Conservation (phyloP, 495 filamentous ascomycete genomes). For the Podospora didyma region DNA sequence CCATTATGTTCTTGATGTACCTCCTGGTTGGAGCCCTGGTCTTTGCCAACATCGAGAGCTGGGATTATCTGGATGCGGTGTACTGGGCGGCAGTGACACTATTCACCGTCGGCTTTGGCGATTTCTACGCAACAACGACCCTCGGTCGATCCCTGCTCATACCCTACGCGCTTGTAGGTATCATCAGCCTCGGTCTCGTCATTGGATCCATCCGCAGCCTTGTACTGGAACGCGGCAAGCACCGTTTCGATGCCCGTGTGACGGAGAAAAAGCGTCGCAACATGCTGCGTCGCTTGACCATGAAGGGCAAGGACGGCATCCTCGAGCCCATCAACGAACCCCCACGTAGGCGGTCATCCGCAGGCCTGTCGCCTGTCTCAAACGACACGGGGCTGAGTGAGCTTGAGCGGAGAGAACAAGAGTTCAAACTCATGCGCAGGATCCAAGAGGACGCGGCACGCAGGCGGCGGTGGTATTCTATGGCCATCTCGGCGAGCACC, state of each 20-base stretch:
- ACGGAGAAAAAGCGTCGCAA: slow-evolving; percentile 62
- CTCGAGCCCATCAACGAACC: slow-evolving; percentile 43
- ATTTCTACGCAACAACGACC: slow-evolving; percentile 53
- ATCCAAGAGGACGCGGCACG: slow-evolving; percentile 62
- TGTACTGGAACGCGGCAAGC: slow-evolving; percentile 71
- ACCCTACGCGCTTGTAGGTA: slow-evolving; percentile 75
- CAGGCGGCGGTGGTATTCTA: slow-evolving; percentile 64
- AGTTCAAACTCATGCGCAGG: slow-evolving; percentile 80
- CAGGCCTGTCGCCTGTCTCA: background rate
- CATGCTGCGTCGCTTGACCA: slow-evolving; percentile 49
- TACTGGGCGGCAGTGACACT: slow-evolving; percentile 85
- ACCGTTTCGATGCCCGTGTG: slow-evolving; percentile 64
- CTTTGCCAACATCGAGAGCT: slow-evolving; percentile 69
- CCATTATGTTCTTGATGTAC: slow-evolving; percentile 72
- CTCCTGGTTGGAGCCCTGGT: slow-evolving; percentile 69
- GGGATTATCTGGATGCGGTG: slow-evolving; percentile 73
- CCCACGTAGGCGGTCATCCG: background rate
- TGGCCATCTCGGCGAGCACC: slow-evolving; percentile 57
- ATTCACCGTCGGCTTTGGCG: slow-evolving; percentile 79
- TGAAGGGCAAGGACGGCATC: slow-evolving; percentile 42
- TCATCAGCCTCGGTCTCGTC: slow-evolving; percentile 79
- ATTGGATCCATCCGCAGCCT: slow-evolving; percentile 77
- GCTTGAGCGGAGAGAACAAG: slow-evolving; percentile 60
- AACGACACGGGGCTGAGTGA: slow-evolving; percentile 35
- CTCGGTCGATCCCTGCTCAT: slow-evolving; percentile 66